Conservation (phyloP, 2,329 filamentous ascomycete genomes). For the Didymella arachidicola region DNA sequence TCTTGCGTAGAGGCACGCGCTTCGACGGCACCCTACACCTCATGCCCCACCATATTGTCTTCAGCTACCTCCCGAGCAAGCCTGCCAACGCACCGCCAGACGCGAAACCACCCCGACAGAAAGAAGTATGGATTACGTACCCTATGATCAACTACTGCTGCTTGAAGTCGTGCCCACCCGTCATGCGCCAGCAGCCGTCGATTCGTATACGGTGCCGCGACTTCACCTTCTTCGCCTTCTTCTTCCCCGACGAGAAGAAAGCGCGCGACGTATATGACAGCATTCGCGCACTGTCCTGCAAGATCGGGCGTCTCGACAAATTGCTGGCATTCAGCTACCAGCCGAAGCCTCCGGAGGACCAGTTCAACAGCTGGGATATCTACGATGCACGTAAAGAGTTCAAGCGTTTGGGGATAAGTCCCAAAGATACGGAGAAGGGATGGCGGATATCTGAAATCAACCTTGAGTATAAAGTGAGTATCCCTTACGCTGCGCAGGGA, state of each 20-base stretch:
- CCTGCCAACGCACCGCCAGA: constrained; percentile 45
- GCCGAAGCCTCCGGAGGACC: constrained; percentile 74
- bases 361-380: constrained; percentile 79
- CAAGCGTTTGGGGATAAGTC: constrained; percentile 83
- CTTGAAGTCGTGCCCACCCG: constrained; percentile 74
- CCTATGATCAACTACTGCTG: constrained; percentile 86
- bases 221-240: constrained; percentile 92
- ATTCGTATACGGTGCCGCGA: constrained; percentile 90
- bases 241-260: constrained; percentile 76
- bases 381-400: constrained; percentile 90
- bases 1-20: constrained; percentile 64
- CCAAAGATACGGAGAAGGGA: constrained; percentile 76
- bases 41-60: constrained; percentile 70
- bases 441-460: constrained; percentile 95
- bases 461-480: constrained; percentile 72
- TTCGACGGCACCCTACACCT: constrained; percentile 68
- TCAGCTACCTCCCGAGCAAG: constrained; percentile 62
- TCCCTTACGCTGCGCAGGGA: background rate
- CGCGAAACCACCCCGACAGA: constrained; percentile 57
- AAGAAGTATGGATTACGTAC: constrained; percentile 92
- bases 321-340: constrained; percentile 90
- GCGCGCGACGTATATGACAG: constrained; percentile 89
- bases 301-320: constrained; percentile 81
- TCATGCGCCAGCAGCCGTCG: constrained; percentile 75
- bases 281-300: constrained; percentile 82